These are phyloP conservation scores for Cladobotryum mycophilum DNA, from an alignment of 2,329 filamentous ascomycete genomes.

Conservation along the genomic window DNA sequence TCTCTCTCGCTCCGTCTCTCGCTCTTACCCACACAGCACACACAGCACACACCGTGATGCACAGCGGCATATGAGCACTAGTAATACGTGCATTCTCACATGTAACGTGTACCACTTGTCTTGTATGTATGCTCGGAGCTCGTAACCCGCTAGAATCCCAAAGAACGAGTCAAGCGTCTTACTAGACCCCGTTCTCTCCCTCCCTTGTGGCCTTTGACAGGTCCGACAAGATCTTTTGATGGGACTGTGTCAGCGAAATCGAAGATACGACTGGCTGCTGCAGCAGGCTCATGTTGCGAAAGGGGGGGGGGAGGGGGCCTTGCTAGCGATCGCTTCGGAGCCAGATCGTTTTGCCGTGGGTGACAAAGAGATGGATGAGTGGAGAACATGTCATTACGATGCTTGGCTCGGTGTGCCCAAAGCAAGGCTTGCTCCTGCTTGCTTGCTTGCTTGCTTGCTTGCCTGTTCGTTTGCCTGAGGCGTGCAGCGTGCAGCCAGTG, in stretches of 20 bases:
- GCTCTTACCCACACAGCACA: background rate
- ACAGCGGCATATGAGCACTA: background rate
- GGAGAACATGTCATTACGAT: background rate
- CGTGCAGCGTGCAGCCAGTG: too few relatives aligned
- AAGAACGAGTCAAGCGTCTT: too few relatives aligned
- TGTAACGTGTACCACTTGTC: background rate
- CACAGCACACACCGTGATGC: background rate
- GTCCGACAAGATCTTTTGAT: background rate
- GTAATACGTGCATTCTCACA: background rate
- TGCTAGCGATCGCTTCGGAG: slow-evolving; percentile 12
- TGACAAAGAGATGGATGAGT: slow-evolving; percentile 7
- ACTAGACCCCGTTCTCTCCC: background rate
- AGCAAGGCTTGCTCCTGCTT: too few relatives aligned
- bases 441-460: too few relatives aligned
- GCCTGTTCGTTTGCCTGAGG: too few relatives aligned
- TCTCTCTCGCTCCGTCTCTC: background rate
- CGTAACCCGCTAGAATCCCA: too few relatives aligned
- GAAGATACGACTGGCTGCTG: too few relatives aligned
- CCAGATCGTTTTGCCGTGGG: slow-evolving; percentile 10
- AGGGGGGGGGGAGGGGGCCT: background rate
- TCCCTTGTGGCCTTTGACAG: slow-evolving; percentile 4
- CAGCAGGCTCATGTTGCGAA: too few relatives aligned
- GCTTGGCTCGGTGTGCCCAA: too few relatives aligned
- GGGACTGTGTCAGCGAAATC: background rate
- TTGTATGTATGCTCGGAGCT: background rate